Evolutionary conservation across 1,139 yeast genomes (phyloP), one percentile per base, ranked within the genome.

Genomic region (Pichia norvegensis): DNA sequence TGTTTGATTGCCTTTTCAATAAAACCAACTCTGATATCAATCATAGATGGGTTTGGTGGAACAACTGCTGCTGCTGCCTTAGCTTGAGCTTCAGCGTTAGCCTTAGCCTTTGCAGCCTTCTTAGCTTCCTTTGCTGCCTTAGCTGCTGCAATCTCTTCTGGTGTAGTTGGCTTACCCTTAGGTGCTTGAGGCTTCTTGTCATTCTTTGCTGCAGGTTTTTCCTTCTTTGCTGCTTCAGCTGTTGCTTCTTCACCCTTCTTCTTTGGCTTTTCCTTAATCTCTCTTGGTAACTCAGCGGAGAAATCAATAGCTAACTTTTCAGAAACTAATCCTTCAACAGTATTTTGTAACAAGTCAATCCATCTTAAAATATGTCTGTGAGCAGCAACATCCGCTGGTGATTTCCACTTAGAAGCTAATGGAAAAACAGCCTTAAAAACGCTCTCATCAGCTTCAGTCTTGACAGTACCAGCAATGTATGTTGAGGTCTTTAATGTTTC

Each of bases 1-100:
- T 94, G 99, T 68, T 86, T 86, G 62, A 85, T 76, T 43, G 97
- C 97, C 73, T 92, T 92, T 70, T 90, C 90, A 61, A 94, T 94
- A 74, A 82, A 87, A 42, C 99, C 99, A 51, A 92, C 97, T 64
- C 95, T 81, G 68, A 92, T 79, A 63, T 90, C 97, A 62, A 92
- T 78, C 76, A 83, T 72, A 31, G 95, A 78, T 52, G 97, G 96
- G 55, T 74, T 74, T 53, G 92, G 82, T 20, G 61, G 60, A 19
- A 61, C 61, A 38, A 58, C 60, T 14, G 63, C 58, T 11, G 64
- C 59, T 36, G 65, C 62, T 11, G 63, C 63, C 41, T 62, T 61
- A n/a, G 67, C 67, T 16, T 62, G 63, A 13, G 63, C 59, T 44
- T 64, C 65, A 42, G 65, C 62, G 29, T 64, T 62, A n/a, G 66